Evolutionary conservation across 2,329 filamentous ascomycete species (phyloP), one percentile per base, ranked within the genome.

Genomic region (Seiridium unicorne): DNA sequence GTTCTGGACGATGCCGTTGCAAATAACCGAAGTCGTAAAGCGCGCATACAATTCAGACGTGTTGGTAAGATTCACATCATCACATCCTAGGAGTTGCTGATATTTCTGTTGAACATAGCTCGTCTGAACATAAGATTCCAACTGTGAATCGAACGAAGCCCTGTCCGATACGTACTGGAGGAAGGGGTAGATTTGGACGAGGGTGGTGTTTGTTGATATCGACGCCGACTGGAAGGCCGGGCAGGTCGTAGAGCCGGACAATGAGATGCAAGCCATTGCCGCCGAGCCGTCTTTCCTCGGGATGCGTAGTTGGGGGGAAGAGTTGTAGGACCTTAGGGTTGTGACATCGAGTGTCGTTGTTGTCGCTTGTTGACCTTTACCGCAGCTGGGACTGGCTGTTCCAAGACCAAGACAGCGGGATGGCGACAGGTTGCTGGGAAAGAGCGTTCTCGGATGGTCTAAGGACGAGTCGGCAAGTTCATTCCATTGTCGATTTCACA

Each of bases 1-100:
- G 72, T 92, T 93, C 76, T 99, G 95, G 55, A 99, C 86, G 71
- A 99, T 90, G 65, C 91, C 85, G 80, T 96, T 98, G 83, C 95
- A 99, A 65, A 99, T 84, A 64, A 96, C 89, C 62, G 91, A 95
- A 51, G 88, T 95, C 4, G 94, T 96, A 77, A 94, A 99, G 68
- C 95, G 89, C 54, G 95, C 94, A 76, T 99, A 99, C 70, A 93
- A 85, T 69, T 90, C 84, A 66, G 86, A 89, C 3, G 92, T 89
- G 72, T 96, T 91, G 59, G 86, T 86, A 60, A 93, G 83, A 70
- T 95, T 86, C 68, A 97, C 81, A 63, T 85, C 84, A 53, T 84
- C 82, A 73, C 95, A 99, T 59, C 94, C 94, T 64, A 99, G 84
- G 53, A 92, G 80, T 57, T 84, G 81, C 73, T 91, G 83, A 76